Conservation (phyloP, 345 rosid species). For the Clarkia xantiana region DNA sequence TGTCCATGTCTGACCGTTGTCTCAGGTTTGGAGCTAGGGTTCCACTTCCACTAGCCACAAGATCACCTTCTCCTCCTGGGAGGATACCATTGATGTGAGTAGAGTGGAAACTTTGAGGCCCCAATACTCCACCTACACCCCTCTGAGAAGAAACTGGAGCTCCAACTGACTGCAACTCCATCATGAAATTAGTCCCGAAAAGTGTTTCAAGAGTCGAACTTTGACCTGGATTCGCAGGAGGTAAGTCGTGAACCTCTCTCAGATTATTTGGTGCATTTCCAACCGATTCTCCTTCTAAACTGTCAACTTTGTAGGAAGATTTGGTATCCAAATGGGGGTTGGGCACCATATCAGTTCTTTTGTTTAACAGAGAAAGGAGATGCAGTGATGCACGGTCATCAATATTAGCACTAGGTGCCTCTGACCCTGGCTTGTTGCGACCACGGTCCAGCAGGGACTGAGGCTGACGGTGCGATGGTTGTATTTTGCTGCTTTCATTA, state of each 20-base stretch:
- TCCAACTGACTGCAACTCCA: conserved; percentile 74
- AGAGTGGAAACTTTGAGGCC: too few relatives aligned
- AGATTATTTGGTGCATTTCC: conserved; percentile 14
- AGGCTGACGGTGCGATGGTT: conserved; percentile 5
- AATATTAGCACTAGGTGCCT: conserved; percentile 27
- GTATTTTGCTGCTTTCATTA: conserved; percentile 23
- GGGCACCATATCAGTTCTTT: conserved; percentile 19
- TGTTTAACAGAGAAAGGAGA: conserved; percentile 75
- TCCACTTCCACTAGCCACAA: conserved; percentile 13
- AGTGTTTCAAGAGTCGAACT: conserved; percentile 78
- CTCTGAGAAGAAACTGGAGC: conserved; percentile 35
- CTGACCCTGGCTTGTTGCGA: conserved; percentile 19
- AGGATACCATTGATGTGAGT: too few relatives aligned
- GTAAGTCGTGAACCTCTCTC: conserved; percentile 25
- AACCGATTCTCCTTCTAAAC: conserved; percentile 12
- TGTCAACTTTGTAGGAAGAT: conserved; percentile 10
- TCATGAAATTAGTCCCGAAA: conserved; percentile 92
- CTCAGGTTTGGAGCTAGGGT: neutral
- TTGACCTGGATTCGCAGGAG: conserved; percentile 24
- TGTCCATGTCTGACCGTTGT: conserved; percentile 23
- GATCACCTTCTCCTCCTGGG: conserved; percentile 6
- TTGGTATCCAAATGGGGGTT: conserved; percentile 19
- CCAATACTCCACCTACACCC: conserved; percentile 16
- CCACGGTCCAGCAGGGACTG: conserved; percentile 23
- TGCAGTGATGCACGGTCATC: conserved; percentile 71